Evolutionary conservation across 352 stramenopile species (phyloP).

Genomic region (Blastocystis sp.): DNA sequence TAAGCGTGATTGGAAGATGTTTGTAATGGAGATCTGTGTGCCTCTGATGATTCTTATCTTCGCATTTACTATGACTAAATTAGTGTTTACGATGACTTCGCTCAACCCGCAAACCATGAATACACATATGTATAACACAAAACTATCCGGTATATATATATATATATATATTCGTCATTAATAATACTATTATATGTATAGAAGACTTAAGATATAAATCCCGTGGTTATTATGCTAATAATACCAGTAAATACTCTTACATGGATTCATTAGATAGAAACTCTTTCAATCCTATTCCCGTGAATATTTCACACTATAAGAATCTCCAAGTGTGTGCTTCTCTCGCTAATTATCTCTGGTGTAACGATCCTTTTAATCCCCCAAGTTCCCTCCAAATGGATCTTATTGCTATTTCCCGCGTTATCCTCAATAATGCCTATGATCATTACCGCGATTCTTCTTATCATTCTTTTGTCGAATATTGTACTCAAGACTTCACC

Average conservation of each 20-base stretch:
- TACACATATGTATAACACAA: slow-evolving; percentile 45
- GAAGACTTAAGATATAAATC: too few species aligned
- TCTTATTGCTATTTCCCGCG: slow-evolving; percentile 23
- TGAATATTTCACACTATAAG: background rate
- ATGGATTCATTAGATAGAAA: too few species aligned
- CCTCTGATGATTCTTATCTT: slow-evolving; percentile 58
- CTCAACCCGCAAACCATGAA: slow-evolving; percentile 44
- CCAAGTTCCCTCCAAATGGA: background rate
- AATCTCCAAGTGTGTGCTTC: slow-evolving; percentile 2
- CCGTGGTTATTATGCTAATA: too few species aligned
- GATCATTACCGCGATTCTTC: slow-evolving; percentile 3
- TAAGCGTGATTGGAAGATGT: slow-evolving; percentile 65
- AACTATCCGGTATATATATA: too few species aligned
- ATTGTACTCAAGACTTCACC: too few species aligned
- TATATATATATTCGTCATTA: too few species aligned
- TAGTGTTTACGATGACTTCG: slow-evolving; percentile 47
- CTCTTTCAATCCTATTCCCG: too few species aligned
- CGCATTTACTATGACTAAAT: slow-evolving; percentile 55
- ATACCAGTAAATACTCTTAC: too few species aligned
- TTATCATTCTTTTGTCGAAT: too few species aligned
- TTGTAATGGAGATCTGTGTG: slow-evolving; percentile 55
- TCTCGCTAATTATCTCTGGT: slow-evolving; percentile 22
- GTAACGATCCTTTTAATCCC: slow-evolving; percentile 13
- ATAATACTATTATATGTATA: too few species aligned
- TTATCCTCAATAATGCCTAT: slow-evolving; percentile 17